Percentiles rank a stretch among this genome's conserved stretches.
Conservation (phyloP, 2,329 filamentous ascomycete genomes). For the Colletotrichum graminicola region DNA sequence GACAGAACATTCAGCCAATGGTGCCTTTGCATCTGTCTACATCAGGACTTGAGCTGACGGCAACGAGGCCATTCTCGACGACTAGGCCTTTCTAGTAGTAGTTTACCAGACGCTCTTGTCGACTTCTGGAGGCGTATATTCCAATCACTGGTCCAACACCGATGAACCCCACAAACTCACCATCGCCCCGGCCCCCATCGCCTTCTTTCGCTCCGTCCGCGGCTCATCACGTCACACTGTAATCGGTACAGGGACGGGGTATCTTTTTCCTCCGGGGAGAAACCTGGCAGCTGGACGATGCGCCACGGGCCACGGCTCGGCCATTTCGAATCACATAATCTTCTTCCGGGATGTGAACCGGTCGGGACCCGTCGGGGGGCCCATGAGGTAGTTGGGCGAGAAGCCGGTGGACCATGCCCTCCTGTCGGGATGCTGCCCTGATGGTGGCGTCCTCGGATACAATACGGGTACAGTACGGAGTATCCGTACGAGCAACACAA, state of each 20-base stretch:
- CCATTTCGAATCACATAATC: constrained; percentile 28
- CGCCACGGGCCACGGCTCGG: constrained; percentile 30
- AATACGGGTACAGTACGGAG: too few relatives aligned
- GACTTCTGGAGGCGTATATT: constrained; percentile 6
- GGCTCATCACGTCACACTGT: constrained; percentile 34
- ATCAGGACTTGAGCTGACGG: constrained; percentile 4
- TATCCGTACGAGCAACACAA: not conserved
- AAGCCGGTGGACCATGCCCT: constrained; percentile 13
- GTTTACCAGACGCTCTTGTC: too few relatives aligned
- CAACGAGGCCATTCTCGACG: constrained; percentile 21
- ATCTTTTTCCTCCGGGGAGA: constrained; percentile 7
- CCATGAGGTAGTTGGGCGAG: constrained; percentile 17
- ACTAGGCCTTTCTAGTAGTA: too few relatives aligned
- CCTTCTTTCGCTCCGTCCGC: constrained; percentile 14
- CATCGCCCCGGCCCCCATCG: not conserved
- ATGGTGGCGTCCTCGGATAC: constrained; percentile 17
- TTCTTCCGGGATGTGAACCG: constrained; percentile 27
- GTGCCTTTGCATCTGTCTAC: constrained; percentile 15
- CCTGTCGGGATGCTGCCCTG: constrained; percentile 14
- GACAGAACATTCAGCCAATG: constrained; percentile 36
- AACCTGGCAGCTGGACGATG: constrained; percentile 27
- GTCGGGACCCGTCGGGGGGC: constrained; percentile 16
- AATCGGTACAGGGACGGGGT: constrained; percentile 14
- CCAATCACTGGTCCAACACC: constrained; percentile 25
- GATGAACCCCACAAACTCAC: constrained; percentile 24